Evolutionary conservation across 2,329 filamentous ascomycete genomes (phyloP), one percentile per base, ranked within the genome.

Genomic region (Aspergillus versicolor): DNA sequence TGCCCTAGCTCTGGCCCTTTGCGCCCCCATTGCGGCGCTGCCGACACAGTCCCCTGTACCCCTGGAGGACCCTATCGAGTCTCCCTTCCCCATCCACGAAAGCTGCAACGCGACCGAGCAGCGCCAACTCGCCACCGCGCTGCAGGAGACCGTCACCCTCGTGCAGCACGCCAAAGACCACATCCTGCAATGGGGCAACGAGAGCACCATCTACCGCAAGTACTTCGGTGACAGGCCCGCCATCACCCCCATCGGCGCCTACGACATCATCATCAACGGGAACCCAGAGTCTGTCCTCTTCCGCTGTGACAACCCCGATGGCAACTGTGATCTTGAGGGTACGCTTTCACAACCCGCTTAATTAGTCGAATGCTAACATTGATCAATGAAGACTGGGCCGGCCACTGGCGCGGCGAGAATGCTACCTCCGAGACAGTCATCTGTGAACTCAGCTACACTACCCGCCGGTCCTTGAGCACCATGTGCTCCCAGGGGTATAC

Each of bases 351-450:
- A 19, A 19, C 17, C 17, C 17, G 17, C 17, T 19, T 19, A 19
- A 19, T 19, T 19, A 19, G 17, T 19, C 17, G 17, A 19, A 17
- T 7, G 42, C 24, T 5, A 7, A 34, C 41, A 46, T 4, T 11
- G 44, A 32, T 40, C n/a, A 11, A 50, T 41, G 17, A 19, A 88
- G 85, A 76, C 51, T 89, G 82, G 81, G 87, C 78, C 45, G 87
- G 87, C 34, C 87, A 90, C 76, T 88, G 83, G 83, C 83, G 88
- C 54, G 87, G 87, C 43, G 66, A 71, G 24, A 89, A 89, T 59
- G 86, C 81, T 2, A 85, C 85, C 3, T 73, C 79, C 1, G 86
- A 90, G 71, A 90, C 87, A 2, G 87, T 89, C 62, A 89, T 90
- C 71, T 90, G 87, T 72, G 79, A 81, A 5, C 76, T 83, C 2